A percentile compares a stretch with the other conserved stretches of the same genome.
These are phyloP conservation scores for Phascolomyces articulosus DNA, from an alignment of 371 early-diverging fungal genomes.

Conservation along the genomic window DNA sequence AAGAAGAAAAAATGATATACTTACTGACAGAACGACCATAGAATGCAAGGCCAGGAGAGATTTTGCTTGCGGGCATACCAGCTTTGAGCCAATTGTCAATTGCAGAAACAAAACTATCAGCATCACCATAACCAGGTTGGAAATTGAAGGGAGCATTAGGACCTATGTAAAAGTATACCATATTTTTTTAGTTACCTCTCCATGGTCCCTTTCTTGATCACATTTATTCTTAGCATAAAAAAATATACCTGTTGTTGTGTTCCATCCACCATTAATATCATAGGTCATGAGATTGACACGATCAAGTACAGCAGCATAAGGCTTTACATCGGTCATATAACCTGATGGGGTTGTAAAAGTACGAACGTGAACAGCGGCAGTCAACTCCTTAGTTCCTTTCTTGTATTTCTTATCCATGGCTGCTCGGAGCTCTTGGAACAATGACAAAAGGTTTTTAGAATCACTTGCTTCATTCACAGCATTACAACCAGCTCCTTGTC, in stretches of 20 bases:
- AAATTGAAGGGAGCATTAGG: constrained; percentile 68
- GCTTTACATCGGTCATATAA: constrained; percentile 61
- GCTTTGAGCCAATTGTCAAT: constrained; percentile 60
- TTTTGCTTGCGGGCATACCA: constrained; percentile 61
- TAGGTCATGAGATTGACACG: constrained; percentile 68
- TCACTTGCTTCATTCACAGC: constrained; percentile 33
- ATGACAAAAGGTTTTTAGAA: constrained; percentile 53
- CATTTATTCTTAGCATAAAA: not conserved
- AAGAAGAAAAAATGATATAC: constrained; percentile 11
- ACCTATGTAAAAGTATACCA: constrained; percentile 19
- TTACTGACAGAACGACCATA: constrained; percentile 59
- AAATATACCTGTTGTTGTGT: constrained; percentile 44
- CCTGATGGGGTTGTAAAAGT: constrained; percentile 59
- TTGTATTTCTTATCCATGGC: constrained; percentile 56
- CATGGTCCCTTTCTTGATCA: no score
- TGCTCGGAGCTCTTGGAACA: constrained; percentile 67
- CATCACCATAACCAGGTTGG: constrained; percentile 45
- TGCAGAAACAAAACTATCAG: constrained; percentile 51
- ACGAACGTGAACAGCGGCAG: constrained; percentile 71
- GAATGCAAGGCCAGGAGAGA: constrained; percentile 66
- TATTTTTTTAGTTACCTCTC: no score
- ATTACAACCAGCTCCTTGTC: constrained; percentile 62
- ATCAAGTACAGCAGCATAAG: constrained; percentile 63
- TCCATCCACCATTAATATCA: constrained; percentile 68
- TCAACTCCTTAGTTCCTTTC: constrained; percentile 61